A percentile compares a stretch with the other conserved stretches of the same genome.
phyloP scores from a whole-genome alignment of 2,329 filamentous ascomycete genomes.

The Sphaerulina vaccinii region DNA sequence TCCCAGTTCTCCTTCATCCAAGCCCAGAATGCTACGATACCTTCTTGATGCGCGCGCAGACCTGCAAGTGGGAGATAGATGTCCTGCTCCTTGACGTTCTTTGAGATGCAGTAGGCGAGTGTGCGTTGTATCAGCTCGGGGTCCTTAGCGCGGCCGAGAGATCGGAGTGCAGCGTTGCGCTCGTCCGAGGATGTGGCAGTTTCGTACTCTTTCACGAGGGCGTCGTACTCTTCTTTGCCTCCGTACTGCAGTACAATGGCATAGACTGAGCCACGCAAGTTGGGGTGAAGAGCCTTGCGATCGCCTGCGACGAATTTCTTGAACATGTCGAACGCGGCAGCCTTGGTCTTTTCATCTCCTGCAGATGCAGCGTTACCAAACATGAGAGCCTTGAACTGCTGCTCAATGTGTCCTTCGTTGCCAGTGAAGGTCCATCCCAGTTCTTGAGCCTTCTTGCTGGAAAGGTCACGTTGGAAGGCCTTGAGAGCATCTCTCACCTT shows the following conservation, averaged over 20 bases:
- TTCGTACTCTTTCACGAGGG: constrained; percentile 72
- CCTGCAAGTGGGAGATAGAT: constrained; percentile 84
- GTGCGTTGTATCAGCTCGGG: constrained; percentile 80
- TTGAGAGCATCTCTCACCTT: constrained; percentile 72
- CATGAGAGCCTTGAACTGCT: constrained; percentile 91
- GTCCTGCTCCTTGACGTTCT: constrained; percentile 90
- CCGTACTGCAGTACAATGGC: constrained; percentile 80
- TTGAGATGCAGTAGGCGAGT: constrained; percentile 69
- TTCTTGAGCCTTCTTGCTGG: constrained; percentile 77
- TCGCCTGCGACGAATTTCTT: constrained; percentile 78
- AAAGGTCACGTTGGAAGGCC: constrained; percentile 76
- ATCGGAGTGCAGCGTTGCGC: constrained; percentile 85
- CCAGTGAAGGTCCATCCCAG: constrained; percentile 86
- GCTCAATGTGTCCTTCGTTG: constrained; percentile 80
- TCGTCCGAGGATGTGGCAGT: constrained; percentile 77
- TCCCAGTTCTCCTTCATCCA: constrained; percentile 92
- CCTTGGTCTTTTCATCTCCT: constrained; percentile 75
- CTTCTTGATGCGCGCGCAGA: constrained; percentile 72
- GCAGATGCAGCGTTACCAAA: constrained; percentile 80
- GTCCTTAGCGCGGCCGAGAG: constrained; percentile 73
- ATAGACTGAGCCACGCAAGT: constrained; percentile 84
- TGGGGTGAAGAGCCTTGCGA: constrained; percentile 79
- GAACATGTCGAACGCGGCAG: constrained; percentile 87
- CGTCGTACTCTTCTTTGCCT: constrained; percentile 81
- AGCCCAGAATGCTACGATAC: constrained; percentile 74